Conservation (phyloP, 2,329 filamentous ascomycete species). For the Epichloe aotearoae region DNA sequence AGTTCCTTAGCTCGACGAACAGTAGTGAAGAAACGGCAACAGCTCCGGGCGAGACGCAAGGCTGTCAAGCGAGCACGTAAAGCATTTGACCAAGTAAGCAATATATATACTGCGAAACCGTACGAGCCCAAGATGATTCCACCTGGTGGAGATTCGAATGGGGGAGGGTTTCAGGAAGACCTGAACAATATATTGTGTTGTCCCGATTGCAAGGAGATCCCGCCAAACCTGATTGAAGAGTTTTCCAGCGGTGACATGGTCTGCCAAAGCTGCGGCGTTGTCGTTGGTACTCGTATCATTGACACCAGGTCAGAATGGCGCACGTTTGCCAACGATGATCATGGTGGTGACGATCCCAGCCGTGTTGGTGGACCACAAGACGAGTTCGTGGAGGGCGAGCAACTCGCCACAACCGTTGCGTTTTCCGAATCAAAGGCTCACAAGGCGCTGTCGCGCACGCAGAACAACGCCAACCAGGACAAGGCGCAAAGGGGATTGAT, state of each 20-base stretch:
- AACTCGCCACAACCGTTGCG: conserved; percentile 78
- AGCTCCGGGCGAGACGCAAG: conserved; percentile 20
- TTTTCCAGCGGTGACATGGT: conserved; percentile 88
- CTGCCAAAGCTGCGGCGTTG: conserved; percentile 80
- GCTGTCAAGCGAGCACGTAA: conserved; percentile 23
- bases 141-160: conserved; percentile 20
- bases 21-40: conserved; percentile 20
- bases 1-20: conserved; percentile 10
- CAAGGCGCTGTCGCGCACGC: conserved; percentile 67
- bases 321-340: conserved; percentile 96
- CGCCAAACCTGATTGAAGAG: conserved; percentile 88
- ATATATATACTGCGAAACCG: conserved; percentile 29
- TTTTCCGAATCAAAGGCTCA: conserved; percentile 62
- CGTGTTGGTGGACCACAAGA: conserved; percentile 95
- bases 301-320: conserved; percentile 97
- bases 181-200: conserved; percentile 78
- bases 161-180: conserved; percentile 50
- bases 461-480: conserved; percentile 74
- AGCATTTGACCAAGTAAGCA: conserved; percentile 27
- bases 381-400: conserved; percentile 76
- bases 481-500: conserved; percentile 73
- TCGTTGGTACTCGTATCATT: conserved; percentile 81
- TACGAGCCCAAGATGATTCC: conserved; percentile 35
- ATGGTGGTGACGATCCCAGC: conserved; percentile 89
- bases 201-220: conserved; percentile 78